Conservation (phyloP, 495 filamentous ascomycete genomes). For the Penicillium paxilli region DNA sequence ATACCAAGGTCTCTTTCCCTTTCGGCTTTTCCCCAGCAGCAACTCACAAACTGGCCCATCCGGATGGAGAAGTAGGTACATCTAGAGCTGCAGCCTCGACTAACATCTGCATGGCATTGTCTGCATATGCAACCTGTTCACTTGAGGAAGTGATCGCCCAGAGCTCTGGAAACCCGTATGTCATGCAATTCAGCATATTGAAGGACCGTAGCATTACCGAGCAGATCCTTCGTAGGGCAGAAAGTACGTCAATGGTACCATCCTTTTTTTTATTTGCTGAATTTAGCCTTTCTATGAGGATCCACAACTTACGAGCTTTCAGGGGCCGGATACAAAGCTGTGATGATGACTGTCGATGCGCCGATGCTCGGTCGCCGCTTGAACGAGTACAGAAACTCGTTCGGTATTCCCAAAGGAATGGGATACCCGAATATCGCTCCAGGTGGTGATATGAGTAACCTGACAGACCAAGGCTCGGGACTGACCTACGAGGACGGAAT, state of each 20-base stretch:
- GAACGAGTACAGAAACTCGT: slow-evolving; percentile 47
- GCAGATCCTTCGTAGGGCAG: slow-evolving; percentile 81
- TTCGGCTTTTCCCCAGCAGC: slow-evolving; percentile 88
- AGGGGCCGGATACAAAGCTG: slow-evolving; percentile 79
- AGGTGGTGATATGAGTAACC: not conserved
- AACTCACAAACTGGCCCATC: slow-evolving; percentile 79
- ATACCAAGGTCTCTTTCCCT: slow-evolving; percentile 59
- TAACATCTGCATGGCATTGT: slow-evolving; percentile 58
- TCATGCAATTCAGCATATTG: slow-evolving; percentile 84
- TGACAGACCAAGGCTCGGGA: not conserved
- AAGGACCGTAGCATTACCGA: slow-evolving; percentile 81
- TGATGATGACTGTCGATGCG: slow-evolving; percentile 94
- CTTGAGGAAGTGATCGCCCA: slow-evolving; percentile 52
- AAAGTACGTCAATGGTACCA: slow-evolving; percentile 37
- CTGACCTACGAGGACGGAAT: not conserved
- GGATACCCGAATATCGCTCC: slow-evolving; percentile 29
- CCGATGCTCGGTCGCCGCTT: slow-evolving; percentile 71
- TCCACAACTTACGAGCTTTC: slow-evolving; percentile 37
- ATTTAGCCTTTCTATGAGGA: not conserved
- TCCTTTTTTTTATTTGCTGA: no score
- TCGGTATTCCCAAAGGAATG: slow-evolving; percentile 36
- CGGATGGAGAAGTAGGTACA: slow-evolving; percentile 79
- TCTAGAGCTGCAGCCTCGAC: slow-evolving; percentile 76
- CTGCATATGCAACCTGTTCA: slow-evolving; percentile 48
- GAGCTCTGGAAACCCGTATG: slow-evolving; percentile 41